Evolutionary conservation across 306 rosid species (phyloP).

Genomic region (Pueraria montana): DNA sequence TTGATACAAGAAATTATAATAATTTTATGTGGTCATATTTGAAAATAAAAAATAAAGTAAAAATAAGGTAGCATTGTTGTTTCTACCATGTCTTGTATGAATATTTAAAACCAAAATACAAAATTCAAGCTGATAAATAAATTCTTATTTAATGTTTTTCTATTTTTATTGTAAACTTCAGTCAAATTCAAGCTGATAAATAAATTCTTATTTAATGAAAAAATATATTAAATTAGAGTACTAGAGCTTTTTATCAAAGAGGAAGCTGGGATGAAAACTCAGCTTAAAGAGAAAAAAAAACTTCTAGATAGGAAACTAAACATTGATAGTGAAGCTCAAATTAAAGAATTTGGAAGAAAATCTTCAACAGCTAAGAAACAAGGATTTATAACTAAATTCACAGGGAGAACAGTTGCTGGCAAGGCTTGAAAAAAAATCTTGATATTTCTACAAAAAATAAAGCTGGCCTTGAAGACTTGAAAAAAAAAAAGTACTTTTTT

Average conservation of each 20-base stretch:
- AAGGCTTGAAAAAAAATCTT: constrained; percentile 75
- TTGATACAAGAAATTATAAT: not conserved
- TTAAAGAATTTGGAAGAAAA: no score
- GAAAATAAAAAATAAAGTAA: no score
- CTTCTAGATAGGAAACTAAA: constrained; percentile 91
- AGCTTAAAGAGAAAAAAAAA: constrained; percentile 92
- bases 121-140: no score
- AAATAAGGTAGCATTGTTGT: no score
- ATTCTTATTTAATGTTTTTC: no score
- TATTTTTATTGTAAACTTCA: no score
- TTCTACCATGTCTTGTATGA: no score
- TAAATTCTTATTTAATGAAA: no score
- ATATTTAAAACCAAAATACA: no score
- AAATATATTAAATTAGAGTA: no score
- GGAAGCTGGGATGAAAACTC: constrained; percentile 97
- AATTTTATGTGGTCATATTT: not conserved
- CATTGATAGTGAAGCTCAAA: constrained; percentile 91
- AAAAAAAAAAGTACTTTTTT: constrained; percentile 66
- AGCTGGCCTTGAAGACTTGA: constrained; percentile 63
- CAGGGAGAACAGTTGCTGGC: constrained; percentile 81
- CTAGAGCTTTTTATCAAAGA: no score
- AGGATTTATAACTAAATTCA: constrained; percentile 71
- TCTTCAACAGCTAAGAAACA: constrained; percentile 81
- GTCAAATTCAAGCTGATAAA: no score
- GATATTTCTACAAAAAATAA: constrained; percentile 68